These are phyloP conservation scores for Elongisporangium undulatum DNA, from an alignment of 352 stramenopile genomes.

Conservation along the genomic window DNA sequence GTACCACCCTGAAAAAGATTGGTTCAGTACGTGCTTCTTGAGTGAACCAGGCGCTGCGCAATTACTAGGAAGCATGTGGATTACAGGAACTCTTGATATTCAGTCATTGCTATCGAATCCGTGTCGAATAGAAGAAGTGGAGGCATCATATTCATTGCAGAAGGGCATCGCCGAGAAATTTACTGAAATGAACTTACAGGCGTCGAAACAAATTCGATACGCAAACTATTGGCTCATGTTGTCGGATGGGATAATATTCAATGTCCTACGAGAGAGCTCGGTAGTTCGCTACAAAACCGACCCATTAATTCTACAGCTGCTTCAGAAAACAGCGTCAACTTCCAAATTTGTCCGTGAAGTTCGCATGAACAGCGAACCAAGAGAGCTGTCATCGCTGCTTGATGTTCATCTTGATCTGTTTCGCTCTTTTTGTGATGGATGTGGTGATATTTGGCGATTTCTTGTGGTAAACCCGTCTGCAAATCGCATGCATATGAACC, in stretches of 20 bases:
- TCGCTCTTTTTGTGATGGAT: conserved; percentile 26
- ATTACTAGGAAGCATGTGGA: conserved; percentile 54
- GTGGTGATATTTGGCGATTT: conserved; percentile 18
- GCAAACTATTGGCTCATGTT: conserved; percentile 69
- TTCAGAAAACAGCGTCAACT: conserved; percentile 30
- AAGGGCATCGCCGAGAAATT: neutral
- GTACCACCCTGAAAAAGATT: conserved; percentile 52
- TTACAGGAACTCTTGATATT: conserved; percentile 65
- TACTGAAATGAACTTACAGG: neutral
- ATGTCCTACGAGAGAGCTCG: conserved; percentile 39
- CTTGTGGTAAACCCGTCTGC: conserved; percentile 5
- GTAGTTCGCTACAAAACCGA: conserved; percentile 51
- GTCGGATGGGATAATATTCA: conserved; percentile 60
- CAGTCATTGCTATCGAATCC: conserved; percentile 18
- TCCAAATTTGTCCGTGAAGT: conserved; percentile 34
- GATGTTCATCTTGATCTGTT: conserved; percentile 33
- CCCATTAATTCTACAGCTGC: conserved; percentile 32
- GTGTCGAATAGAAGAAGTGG: neutral
- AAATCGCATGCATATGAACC: conserved; percentile 25
- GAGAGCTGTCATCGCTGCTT: conserved; percentile 20
- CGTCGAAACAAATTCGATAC: conserved; percentile 18
- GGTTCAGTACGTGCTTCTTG: conserved; percentile 60
- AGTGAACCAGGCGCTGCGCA: conserved; percentile 47
- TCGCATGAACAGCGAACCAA: conserved; percentile 13
- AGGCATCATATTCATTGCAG: neutral